Base-by-base conservation (phyloP, 805 yeast species). In the Yarrowia osloensis region DNA sequence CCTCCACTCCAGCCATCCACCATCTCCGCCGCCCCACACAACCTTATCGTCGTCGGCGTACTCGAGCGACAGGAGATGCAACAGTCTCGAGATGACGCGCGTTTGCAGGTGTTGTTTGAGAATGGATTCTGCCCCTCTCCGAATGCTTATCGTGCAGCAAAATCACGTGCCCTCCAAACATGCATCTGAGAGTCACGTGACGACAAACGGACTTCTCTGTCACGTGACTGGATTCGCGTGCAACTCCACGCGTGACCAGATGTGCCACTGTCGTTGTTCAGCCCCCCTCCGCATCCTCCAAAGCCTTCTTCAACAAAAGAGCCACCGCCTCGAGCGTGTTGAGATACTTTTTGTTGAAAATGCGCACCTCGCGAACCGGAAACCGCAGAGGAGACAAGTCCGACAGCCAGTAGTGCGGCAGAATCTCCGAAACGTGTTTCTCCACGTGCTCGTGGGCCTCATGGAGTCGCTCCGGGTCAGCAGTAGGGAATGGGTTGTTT, bases 301-400 rank as follows among this genome's bases (percentile, higher is more conserved):
- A 7, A 12, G 47, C 49, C 26, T 57, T 21, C 22, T 37, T 57
- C 37, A 57, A 12, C n/a, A 57, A n/a, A 19, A 39, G 9, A 2
- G 63, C 28, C n/a, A 57, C 63, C 2, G 63, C 59, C 49, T 71
- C 74, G 21, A 71, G 59, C 13, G 71, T 70, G 8, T 67, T 50
- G 44, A 71, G 62, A 33, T 71, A 69, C 31, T 67, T 67, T 2
- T 65, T 59, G 33, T 70, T 55, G 42, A 89, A 82, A 71, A 84
- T 89, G 66, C 85, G 84, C 0, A 92, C 86, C 73, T 91, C 92
- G 70, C 82, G 83, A 35, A 88, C 77, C 0, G 95, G 95, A 65
- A 82, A 84, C 52, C 88, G 80, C 49, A 91, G 77, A 0, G 97
- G 97, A 1, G 92, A 86, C 1, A 76, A 71, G 1, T 85, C 85